Conservation (phyloP, 305 asterid species). For the Withania somnifera region DNA sequence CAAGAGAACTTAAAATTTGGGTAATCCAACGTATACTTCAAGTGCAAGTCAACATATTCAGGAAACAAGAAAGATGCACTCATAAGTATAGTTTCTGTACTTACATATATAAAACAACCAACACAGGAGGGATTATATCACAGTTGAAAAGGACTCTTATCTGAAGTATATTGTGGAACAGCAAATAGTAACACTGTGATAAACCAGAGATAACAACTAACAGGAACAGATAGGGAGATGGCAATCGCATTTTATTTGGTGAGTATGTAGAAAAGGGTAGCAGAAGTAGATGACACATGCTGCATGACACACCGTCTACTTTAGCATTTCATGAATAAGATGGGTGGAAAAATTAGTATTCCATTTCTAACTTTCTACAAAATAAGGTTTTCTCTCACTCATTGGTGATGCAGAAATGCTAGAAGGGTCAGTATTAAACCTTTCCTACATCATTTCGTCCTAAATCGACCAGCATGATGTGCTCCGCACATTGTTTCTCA, state of each 20-base stretch:
- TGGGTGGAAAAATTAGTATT: neutral
- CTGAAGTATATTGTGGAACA: neutral
- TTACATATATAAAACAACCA: neutral
- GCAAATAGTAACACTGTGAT: neutral
- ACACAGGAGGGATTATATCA: neutral
- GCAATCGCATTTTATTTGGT: neutral
- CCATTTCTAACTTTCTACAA: neutral
- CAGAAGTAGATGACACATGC: neutral
- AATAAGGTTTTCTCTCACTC: no score
- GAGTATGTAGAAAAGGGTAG: neutral
- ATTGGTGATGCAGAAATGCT: neutral
- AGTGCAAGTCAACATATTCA: no score
- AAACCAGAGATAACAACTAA: neutral
- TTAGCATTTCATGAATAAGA: neutral
- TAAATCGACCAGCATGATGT: constrained; percentile 78
- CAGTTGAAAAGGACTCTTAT: neutral
- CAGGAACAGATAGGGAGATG: neutral
- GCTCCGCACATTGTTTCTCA: constrained; percentile 78
- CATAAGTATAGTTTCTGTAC: neutral
- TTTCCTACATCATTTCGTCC: constrained; percentile 87
- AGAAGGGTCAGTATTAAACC: constrained; percentile 25
- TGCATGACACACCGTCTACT: neutral
- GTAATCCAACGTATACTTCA: no score
- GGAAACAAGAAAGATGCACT: neutral
- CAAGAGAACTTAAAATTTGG: neutral